A percentile compares a stretch with the other conserved stretches of the same genome.
Evolutionary conservation across 352 stramenopile genomes (phyloP).

Genomic region (Thalassiosira hispida): DNA sequence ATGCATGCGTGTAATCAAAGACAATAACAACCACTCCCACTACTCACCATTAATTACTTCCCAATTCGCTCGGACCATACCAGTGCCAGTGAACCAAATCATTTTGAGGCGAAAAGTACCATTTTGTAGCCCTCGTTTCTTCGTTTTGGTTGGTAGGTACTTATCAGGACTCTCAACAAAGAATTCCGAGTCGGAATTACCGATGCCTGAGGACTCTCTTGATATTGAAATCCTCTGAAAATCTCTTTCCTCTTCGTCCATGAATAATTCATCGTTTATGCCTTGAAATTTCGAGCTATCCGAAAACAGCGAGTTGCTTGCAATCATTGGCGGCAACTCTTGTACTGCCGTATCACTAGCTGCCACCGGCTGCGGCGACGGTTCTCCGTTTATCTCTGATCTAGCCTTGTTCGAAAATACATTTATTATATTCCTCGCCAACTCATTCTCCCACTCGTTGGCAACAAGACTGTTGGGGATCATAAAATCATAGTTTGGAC

Average conservation of each 20-base stretch:
- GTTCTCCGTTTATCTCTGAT: slow-evolving; percentile 10
- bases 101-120: neutral
- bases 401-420: slow-evolving; percentile 10
- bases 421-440: slow-evolving; percentile 8
- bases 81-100: slow-evolving; percentile 18
- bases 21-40: too few species aligned
- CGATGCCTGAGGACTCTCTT: neutral
- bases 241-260: neutral
- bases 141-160: neutral
- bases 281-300: too few species aligned
- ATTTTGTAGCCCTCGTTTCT: neutral
- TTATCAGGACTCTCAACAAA: neutral
- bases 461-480: neutral
- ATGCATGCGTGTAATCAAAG: neutral
- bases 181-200: neutral
- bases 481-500: slow-evolving; percentile 3
- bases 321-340: neutral
- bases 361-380: neutral
- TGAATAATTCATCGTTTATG: neutral
- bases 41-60: slow-evolving; percentile 6
- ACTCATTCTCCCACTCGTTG: slow-evolving; percentile 6
- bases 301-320: too few species aligned
- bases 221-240: slow-evolving; percentile 14
- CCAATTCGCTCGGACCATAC: neutral
- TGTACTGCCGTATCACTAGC: neutral